Evolutionary conservation across 1,284 basidiomycete genomes (phyloP), one percentile per base, ranked within the genome.

Genomic region (Ceratorhiza oryzae-sativae): DNA sequence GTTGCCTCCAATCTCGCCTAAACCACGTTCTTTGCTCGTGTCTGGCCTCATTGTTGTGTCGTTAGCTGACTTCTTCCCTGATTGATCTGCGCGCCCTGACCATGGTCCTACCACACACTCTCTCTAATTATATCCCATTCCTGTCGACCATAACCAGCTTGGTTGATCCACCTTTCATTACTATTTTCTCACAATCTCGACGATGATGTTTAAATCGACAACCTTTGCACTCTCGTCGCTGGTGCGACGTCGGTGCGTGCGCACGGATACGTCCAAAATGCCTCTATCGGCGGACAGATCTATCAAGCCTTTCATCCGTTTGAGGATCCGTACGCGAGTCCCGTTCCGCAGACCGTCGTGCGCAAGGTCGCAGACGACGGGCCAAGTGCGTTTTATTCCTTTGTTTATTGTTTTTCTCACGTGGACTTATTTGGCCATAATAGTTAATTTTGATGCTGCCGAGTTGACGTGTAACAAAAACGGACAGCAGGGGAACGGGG

Each of bases 311-410:
- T 68, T 39, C 60, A 59, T 25, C 74, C 74, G 4, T 74, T 72
- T 30, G 42, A 55, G 23, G 53, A 65, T 49, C 67, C 60, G 12
- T 73, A 71, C 20, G 51, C 56, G 10, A 45, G 49, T 6, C 74
- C 72, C 6, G 42, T 51, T 15, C 67, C 67, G 32, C 20, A 27
- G 25, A 65, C 56, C n/a, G 71, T 75, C 32, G 68, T 67, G 30
- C 68, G 74, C 9, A 73, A 73, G 41, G 61, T 73, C 41, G 49
- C 68, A 23, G 72, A 73, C 34, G 74, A 75, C 42, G 74, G 74
- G 10, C 74, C 74, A 3, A 60, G 73, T 70, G n/a, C 25, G 67
- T 59, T 2, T 36, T 34, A 18, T 30, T 30, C 18, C 25, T 30
- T 32, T 55, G 25, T 30, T 46, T 59, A 46, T 41, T 70, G 58